Conservation (phyloP, 1,139 yeast genomes). For the Yamadazyma oceani region DNA sequence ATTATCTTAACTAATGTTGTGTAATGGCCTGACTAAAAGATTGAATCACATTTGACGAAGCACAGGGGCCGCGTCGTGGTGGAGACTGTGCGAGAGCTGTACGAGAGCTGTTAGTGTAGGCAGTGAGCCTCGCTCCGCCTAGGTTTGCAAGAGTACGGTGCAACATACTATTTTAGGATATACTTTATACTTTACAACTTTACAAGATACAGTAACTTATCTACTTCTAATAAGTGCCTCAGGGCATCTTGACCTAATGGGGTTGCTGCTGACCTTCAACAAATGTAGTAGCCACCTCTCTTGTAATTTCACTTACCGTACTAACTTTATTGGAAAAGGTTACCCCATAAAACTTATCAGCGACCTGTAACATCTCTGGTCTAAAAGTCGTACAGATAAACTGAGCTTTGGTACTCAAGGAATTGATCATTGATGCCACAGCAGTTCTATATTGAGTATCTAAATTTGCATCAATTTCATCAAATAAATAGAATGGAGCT, state of each 20-base stretch:
- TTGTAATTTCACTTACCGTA: constrained; percentile 66
- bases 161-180: too few relatives aligned
- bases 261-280: constrained; percentile 60
- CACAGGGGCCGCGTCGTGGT: neutral
- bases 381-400: constrained; percentile 95
- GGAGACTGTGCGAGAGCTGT: too few relatives aligned
- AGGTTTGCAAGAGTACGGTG: too few relatives aligned
- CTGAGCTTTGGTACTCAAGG: constrained; percentile 69
- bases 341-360: constrained; percentile 87
- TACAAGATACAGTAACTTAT: neutral
- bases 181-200: neutral
- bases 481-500: constrained; percentile 94
- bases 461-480: constrained; percentile 93
- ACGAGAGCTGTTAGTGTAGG: too few relatives aligned
- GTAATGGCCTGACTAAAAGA: too few relatives aligned
- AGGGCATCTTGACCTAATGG: too few relatives aligned
- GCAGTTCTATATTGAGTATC: constrained; percentile 91
- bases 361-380: constrained; percentile 87
- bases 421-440: constrained; percentile 74
- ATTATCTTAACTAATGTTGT: too few relatives aligned
- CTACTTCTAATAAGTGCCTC: too few relatives aligned
- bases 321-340: constrained; percentile 83
- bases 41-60: neutral
- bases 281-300: constrained; percentile 75
- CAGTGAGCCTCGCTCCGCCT: too few relatives aligned